These are phyloP conservation scores for Podospora anserina DNA, from an alignment of 495 filamentous ascomycete genomes.

Conservation along the genomic window DNA sequence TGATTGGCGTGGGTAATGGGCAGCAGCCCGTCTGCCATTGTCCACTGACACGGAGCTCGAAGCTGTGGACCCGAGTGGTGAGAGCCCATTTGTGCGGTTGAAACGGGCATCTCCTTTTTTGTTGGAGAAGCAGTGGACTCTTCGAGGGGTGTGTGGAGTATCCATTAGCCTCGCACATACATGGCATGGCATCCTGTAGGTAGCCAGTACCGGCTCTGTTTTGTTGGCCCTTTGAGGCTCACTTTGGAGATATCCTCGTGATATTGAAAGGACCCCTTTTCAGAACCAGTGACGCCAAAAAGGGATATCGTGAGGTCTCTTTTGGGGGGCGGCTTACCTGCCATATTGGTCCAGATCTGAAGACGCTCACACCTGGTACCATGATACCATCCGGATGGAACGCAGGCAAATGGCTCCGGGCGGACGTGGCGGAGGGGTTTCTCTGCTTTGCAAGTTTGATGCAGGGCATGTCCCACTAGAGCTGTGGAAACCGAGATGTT, in stretches of 20 bases:
- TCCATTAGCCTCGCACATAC: neutral
- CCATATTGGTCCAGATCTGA: conserved; percentile 11
- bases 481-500: conserved; percentile 16
- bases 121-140: conserved; percentile 28
- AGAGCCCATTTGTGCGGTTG: conserved; percentile 34
- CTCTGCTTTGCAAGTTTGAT: neutral
- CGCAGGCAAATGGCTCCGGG: conserved; percentile 15
- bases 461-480: conserved; percentile 7
- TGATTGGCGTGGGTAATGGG: neutral
- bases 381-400: conserved; percentile 14
- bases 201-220: conserved; percentile 6
- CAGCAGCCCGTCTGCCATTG: neutral
- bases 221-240: neutral
- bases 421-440: neutral
- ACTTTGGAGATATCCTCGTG: neutral
- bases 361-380: conserved; percentile 17
- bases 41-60: conserved; percentile 11
- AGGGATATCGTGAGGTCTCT: neutral
- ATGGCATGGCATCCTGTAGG: neutral
- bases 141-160: conserved; percentile 14
- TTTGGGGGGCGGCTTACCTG: conserved; percentile 8
- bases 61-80: conserved; percentile 24
- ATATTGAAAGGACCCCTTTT: neutral
- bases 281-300: neutral
- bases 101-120: conserved; percentile 25